These are phyloP conservation scores for Tilletia caries DNA, from an alignment of 1,284 basidiomycete species.

Conservation along the genomic window DNA sequence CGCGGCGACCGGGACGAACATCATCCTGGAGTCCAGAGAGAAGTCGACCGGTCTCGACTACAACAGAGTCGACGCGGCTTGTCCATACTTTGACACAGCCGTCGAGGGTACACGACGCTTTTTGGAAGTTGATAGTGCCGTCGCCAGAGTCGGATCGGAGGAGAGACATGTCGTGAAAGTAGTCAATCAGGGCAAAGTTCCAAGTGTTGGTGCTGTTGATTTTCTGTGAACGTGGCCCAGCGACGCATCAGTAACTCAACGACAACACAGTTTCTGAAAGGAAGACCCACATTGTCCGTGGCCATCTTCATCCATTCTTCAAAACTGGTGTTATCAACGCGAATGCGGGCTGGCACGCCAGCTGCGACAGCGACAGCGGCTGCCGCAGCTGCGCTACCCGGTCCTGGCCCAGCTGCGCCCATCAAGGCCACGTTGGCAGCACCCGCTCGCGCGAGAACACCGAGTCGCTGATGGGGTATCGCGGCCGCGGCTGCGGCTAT, in stretches of 20 bases:
- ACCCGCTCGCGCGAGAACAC: not conserved
- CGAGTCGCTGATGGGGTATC: not conserved
- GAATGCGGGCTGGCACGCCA: slow-evolving; percentile 8
- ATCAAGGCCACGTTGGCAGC: too few relatives aligned
- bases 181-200: slow-evolving; percentile 97
- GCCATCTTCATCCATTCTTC: slow-evolving; percentile 99
- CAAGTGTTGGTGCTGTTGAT: slow-evolving; percentile 97
- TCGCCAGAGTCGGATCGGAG: slow-evolving; percentile 59
- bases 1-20: slow-evolving; percentile 38
- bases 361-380: slow-evolving; percentile 49
- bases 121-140: slow-evolving; percentile 86
- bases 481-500: not conserved
- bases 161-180: slow-evolving; percentile 98
- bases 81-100: slow-evolving; percentile 99
- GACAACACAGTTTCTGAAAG: not conserved
- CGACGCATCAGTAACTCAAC: slow-evolving; percentile 11
- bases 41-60: slow-evolving; percentile 92
- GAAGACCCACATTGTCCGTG: slow-evolving; percentile 79
- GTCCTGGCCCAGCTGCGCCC: not conserved
- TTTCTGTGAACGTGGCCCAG: slow-evolving; percentile 65
- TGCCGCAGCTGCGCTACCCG: not conserved
- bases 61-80: slow-evolving; percentile 91
- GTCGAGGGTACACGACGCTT: slow-evolving; percentile 93
- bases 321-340: slow-evolving; percentile 50
- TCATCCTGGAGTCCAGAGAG: slow-evolving; percentile 78